Conservation (phyloP, 2,329 filamentous ascomycete species). For the Colletotrichum nymphaeae region DNA sequence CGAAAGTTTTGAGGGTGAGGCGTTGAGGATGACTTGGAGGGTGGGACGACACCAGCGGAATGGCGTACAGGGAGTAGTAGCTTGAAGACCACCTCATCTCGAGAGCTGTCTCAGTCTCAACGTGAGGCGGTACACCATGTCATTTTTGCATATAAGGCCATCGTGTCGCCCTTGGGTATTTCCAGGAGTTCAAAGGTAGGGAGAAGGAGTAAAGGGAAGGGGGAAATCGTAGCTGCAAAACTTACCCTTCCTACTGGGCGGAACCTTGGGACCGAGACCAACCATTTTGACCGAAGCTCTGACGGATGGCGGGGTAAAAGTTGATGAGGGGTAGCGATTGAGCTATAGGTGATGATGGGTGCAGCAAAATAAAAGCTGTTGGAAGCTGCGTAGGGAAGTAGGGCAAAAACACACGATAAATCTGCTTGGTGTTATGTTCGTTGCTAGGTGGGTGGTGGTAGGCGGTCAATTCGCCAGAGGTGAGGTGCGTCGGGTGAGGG, state of each 20-base stretch:
- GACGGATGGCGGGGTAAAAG: constrained; percentile 44
- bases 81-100: constrained; percentile 5
- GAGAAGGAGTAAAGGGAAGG: constrained; percentile 5
- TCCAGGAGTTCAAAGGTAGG: constrained; percentile 7
- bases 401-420: background rate
- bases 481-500: constrained; percentile 16
- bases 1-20: constrained; percentile 16
- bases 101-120: constrained; percentile 18
- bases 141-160: background rate
- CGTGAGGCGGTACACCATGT: background rate
- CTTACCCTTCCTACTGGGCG: constrained; percentile 74
- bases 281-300: constrained; percentile 55
- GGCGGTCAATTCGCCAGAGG: constrained; percentile 3
- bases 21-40: constrained; percentile 29
- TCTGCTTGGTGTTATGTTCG: background rate
- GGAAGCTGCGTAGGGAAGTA: background rate
- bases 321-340: constrained; percentile 32
- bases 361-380: background rate
- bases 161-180: background rate
- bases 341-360: background rate
- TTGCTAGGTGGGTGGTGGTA: background rate
- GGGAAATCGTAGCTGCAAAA: constrained; percentile 41
- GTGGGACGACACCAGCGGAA: constrained; percentile 18
- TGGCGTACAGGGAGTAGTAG: constrained; percentile 2
- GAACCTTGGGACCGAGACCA: constrained; percentile 62